Percentiles rank a stretch among this genome's conserved stretches.
phyloP scores from a whole-genome alignment of 1,284 basidiomycete genomes.

The Fereydounia khargensis region DNA sequence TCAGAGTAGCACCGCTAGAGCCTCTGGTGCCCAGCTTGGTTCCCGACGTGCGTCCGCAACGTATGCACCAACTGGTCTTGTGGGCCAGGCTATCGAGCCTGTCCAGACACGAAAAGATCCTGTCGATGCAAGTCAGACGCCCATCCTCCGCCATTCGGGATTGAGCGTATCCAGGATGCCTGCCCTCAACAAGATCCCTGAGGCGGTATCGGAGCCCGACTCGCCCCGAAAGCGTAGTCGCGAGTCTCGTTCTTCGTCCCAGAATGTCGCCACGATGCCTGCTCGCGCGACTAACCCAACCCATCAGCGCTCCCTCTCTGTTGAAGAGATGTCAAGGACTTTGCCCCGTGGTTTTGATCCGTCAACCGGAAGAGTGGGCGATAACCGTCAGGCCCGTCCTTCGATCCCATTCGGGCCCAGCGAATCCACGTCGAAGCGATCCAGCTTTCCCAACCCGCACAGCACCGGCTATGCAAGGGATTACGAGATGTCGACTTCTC shows the following conservation, averaged over 20 bases:
- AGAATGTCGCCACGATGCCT: slow-evolving; percentile 9
- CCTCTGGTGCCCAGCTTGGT: too few relatives aligned
- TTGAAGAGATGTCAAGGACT: slow-evolving; percentile 4
- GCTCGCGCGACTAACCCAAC: too few relatives aligned
- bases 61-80: too few relatives aligned
- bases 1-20: too few relatives aligned
- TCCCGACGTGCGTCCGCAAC: too few relatives aligned
- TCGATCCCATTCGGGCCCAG: too few relatives aligned
- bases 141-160: too few relatives aligned
- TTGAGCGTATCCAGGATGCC: slow-evolving; percentile 1
- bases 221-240: slow-evolving; percentile 1
- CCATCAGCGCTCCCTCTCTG: too few relatives aligned
- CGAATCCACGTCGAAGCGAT: too few relatives aligned
- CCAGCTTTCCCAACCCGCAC: slow-evolving; percentile 22
- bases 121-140: too few relatives aligned
- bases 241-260: not conserved
- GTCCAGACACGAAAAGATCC: too few relatives aligned
- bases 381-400: not conserved
- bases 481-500: slow-evolving; percentile 19
- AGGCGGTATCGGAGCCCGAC: slow-evolving; percentile 8
- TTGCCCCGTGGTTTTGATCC: slow-evolving; percentile 19
- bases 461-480: slow-evolving; percentile 1
- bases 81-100: too few relatives aligned
- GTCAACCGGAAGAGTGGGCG: slow-evolving; percentile 13
- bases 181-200: slow-evolving; percentile 13